These are phyloP conservation scores for California macrophylla DNA, from an alignment of 441 rosid genomes.

Conservation along the genomic window DNA sequence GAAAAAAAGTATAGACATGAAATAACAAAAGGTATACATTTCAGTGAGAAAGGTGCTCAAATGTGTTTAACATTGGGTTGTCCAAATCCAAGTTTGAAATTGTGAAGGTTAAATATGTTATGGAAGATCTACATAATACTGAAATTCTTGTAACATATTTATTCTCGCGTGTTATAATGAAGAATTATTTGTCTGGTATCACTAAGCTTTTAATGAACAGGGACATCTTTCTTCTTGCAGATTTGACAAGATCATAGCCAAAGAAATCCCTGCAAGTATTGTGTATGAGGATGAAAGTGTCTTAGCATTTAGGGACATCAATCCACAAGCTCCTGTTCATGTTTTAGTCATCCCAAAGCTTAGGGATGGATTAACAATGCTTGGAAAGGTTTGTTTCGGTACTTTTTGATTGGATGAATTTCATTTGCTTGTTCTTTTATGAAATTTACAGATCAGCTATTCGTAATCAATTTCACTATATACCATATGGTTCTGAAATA, in stretches of 20 bases:
- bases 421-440: not conserved
- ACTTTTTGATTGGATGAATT: not conserved
- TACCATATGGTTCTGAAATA: not conserved
- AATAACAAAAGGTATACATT: not conserved
- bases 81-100: not conserved
- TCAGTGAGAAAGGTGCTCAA: not conserved
- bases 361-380: conserved; percentile 70
- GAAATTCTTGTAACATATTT: not conserved
- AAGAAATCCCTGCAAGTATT: conserved; percentile 70
- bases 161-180: not conserved
- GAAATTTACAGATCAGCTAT: not conserved
- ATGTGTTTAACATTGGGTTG: not conserved
- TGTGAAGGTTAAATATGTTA: not conserved
- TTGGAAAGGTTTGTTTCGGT: conserved; percentile 43
- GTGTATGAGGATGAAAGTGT: conserved; percentile 86
- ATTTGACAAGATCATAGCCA: conserved; percentile 80
- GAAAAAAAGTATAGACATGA: not conserved
- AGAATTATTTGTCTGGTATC: not conserved
- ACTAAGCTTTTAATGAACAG: not conserved
- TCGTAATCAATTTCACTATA: not conserved
- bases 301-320: conserved; percentile 69
- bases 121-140: not conserved
- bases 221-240: conserved; percentile 24
- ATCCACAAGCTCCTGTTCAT: conserved; percentile 84
- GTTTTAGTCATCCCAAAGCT: conserved; percentile 75